Percentiles rank a stretch among this genome's conserved stretches.
These are phyloP conservation scores for Backusella liffmaniae DNA, from an alignment of 192 early-diverging fungal species.

Conservation along the genomic window DNA sequence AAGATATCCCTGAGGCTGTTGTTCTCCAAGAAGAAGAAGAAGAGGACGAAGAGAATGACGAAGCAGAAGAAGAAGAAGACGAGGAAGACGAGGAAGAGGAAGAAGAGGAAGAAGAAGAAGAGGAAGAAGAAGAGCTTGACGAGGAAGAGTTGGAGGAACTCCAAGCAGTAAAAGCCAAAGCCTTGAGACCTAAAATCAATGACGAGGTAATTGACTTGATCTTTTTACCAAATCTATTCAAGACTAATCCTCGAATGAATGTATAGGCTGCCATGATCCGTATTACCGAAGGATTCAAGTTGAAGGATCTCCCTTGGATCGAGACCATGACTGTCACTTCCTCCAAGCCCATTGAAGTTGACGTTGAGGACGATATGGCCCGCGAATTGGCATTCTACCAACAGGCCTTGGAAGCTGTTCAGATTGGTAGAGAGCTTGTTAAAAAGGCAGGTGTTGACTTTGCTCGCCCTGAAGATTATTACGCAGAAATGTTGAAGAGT, in stretches of 20 bases:
- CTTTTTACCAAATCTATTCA: neutral
- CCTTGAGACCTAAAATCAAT: slow-evolving; percentile 10
- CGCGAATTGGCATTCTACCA: slow-evolving; percentile 94
- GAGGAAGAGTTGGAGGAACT: slow-evolving; percentile 32
- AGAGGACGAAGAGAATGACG: neutral
- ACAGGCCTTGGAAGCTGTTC: slow-evolving; percentile 82
- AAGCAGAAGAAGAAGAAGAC: neutral
- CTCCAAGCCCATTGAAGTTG: slow-evolving; percentile 48
- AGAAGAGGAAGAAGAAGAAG: slow-evolving; percentile 13
- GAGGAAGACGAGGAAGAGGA: neutral
- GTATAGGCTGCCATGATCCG: slow-evolving; percentile 57
- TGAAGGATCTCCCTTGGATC: slow-evolving; percentile 66
- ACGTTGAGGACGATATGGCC: slow-evolving; percentile 84
- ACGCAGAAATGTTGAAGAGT: slow-evolving; percentile 98
- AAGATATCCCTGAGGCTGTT: neutral
- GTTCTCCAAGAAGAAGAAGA: neutral
- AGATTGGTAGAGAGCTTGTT: slow-evolving; percentile 61
- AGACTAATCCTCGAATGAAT: neutral
- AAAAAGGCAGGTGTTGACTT: slow-evolving; percentile 70
- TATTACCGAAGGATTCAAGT: slow-evolving; percentile 57
- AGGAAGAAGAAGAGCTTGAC: slow-evolving; percentile 34
- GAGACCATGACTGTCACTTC: slow-evolving; percentile 68
- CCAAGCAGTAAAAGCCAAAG: slow-evolving; percentile 14
- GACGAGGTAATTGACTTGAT: neutral
- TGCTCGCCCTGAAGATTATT: slow-evolving; percentile 90